A percentile compares a stretch with the other conserved stretches of the same genome.
phyloP scores from a whole-genome alignment of 2,329 filamentous ascomycete genomes.

The Exophiala oligosperma region DNA sequence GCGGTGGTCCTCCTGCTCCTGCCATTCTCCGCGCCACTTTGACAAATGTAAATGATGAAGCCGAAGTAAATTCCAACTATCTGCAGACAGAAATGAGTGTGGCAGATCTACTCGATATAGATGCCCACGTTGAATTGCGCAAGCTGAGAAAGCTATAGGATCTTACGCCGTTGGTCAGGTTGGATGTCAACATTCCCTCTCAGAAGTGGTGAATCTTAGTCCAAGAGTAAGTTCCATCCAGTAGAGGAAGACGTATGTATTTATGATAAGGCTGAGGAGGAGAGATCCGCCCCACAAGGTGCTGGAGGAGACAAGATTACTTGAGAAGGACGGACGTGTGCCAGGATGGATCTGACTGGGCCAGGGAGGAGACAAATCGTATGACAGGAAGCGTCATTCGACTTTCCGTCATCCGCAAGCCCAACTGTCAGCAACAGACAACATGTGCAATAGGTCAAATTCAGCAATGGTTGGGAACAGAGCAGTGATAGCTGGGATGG shows the following conservation, averaged over 20 bases:
- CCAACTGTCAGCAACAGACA: slow-evolving; percentile 15
- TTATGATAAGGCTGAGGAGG: slow-evolving; percentile 22
- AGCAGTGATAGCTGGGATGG: slow-evolving; percentile 2
- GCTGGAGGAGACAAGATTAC: slow-evolving; percentile 1
- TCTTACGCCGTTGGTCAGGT: neutral
- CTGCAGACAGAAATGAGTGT: neutral
- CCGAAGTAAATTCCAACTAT: neutral
- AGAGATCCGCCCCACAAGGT: slow-evolving; percentile 12
- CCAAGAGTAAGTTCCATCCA: slow-evolving; percentile 1
- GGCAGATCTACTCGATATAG: neutral
- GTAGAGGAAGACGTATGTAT: slow-evolving; percentile 14
- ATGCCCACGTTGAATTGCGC: too few species aligned
- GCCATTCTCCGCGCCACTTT: slow-evolving; percentile 61
- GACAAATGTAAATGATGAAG: neutral
- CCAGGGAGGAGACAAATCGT: slow-evolving; percentile 3
- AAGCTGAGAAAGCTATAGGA: too few species aligned
- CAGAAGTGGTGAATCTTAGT: neutral
- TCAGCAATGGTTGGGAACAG: neutral
- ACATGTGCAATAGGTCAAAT: slow-evolving; percentile 13
- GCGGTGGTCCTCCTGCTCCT: slow-evolving; percentile 88
- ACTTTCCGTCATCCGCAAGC: slow-evolving; percentile 12
- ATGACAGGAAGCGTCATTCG: slow-evolving; percentile 8
- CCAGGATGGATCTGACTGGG: neutral
- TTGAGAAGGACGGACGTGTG: neutral
- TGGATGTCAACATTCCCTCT: neutral